A percentile compares a stretch with the other conserved stretches of the same genome.
Conservation (phyloP, 2,329 filamentous ascomycete genomes). For the Cadophora gregata region DNA sequence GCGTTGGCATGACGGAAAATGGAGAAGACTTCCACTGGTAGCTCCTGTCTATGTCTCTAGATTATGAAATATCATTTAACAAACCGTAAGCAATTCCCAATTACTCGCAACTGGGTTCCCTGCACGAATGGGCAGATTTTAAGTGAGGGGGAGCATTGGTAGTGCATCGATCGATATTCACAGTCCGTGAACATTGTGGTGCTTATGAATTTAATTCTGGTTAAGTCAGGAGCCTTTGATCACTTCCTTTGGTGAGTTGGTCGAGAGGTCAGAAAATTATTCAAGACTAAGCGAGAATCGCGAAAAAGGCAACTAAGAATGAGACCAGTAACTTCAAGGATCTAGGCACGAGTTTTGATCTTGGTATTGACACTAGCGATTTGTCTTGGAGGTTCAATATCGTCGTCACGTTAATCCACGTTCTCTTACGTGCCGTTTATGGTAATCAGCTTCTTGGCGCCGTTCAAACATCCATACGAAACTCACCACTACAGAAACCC, state of each 20-base stretch:
- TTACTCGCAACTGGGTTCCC: too few relatives aligned
- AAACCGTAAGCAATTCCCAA: too few relatives aligned
- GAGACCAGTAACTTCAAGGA: neutral
- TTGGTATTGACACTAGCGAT: too few relatives aligned
- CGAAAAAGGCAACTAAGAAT: neutral
- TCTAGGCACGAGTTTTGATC: neutral
- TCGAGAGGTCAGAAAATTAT: too few relatives aligned
- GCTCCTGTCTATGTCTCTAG: neutral
- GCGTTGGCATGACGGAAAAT: conserved; percentile 6
- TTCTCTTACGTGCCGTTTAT: neutral
- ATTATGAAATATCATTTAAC: neutral
- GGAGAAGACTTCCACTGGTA: neutral
- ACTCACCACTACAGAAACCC: neutral
- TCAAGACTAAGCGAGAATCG: too few relatives aligned
- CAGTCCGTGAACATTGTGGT: too few relatives aligned
- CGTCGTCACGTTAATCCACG: neutral
- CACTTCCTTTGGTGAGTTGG: too few relatives aligned
- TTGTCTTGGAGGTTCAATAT: neutral
- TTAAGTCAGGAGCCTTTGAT: too few relatives aligned
- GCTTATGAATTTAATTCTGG: too few relatives aligned
- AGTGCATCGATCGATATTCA: too few relatives aligned
- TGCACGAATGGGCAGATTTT: too few relatives aligned
- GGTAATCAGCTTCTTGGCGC: neutral
- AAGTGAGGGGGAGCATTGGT: too few relatives aligned
- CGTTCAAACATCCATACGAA: conserved; percentile 6